These are phyloP conservation scores for Kwoniella shandongensis DNA, from an alignment of 768 basidiomycete genomes.

Conservation along the genomic window DNA sequence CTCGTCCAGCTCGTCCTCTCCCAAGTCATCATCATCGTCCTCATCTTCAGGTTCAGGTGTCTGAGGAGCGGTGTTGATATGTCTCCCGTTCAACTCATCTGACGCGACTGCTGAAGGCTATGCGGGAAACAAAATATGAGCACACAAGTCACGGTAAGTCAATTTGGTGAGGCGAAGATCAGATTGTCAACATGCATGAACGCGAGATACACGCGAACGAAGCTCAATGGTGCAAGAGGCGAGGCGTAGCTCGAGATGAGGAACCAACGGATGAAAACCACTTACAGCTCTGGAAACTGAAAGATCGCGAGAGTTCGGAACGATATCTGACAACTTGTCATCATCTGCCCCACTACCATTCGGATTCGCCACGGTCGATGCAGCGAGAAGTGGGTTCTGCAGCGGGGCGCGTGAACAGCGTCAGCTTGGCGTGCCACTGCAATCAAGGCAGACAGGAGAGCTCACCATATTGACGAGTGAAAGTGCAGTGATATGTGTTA, in stretches of 20 bases:
- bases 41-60: slow-evolving; percentile 37
- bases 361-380: slow-evolving; percentile 27
- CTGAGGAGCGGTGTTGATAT: slow-evolving; percentile 59
- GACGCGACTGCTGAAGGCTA: slow-evolving; percentile 59
- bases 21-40: slow-evolving; percentile 32
- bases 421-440: slow-evolving; percentile 1
- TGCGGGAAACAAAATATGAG: not conserved
- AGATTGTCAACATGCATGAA: not conserved
- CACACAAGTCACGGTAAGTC: not conserved
- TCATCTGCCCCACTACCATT: slow-evolving; percentile 58
- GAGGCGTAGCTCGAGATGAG: too few relatives aligned
- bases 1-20: slow-evolving; percentile 34
- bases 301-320: slow-evolving; percentile 80
- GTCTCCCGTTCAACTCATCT: slow-evolving; percentile 64
- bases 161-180: too few relatives aligned
- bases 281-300: slow-evolving; percentile 70
- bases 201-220: too few relatives aligned
- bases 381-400: slow-evolving; percentile 45
- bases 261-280: slow-evolving; percentile 13
- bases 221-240: too few relatives aligned
- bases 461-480: slow-evolving; percentile 1
- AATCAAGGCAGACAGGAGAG: too few relatives aligned
- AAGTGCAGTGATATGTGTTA: not conserved
- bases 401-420: not conserved
- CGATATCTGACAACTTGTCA: slow-evolving; percentile 84